Evolutionary conservation across 306 rosid genomes (phyloP).

Genomic region (Inga oerstediana): DNA sequence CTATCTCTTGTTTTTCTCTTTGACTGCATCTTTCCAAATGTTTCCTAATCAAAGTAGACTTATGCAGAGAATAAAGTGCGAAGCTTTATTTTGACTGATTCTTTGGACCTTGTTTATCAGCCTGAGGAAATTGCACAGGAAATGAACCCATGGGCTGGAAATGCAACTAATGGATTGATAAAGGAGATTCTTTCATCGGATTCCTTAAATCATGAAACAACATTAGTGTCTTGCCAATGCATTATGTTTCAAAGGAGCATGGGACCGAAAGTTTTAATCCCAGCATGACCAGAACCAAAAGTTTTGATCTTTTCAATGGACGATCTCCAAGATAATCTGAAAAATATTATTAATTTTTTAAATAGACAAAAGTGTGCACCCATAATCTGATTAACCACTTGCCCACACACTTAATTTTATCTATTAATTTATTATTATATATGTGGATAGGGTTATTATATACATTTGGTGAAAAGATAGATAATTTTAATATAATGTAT

Average conservation of each 20-base stretch:
- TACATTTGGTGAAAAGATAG: too few species aligned
- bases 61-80: not conserved
- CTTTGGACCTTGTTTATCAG: not conserved
- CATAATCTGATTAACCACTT: too few species aligned
- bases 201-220: not conserved
- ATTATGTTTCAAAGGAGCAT: constrained; percentile 37
- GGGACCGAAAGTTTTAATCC: constrained; percentile 11
- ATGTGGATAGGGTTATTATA: too few species aligned
- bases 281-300: not conserved
- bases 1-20: not conserved
- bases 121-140: not conserved
- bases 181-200: not conserved
- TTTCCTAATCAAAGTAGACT: not conserved
- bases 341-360: not conserved
- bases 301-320: constrained; percentile 31
- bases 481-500: too few species aligned
- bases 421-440: too few species aligned
- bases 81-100: not conserved
- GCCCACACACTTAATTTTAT: too few species aligned
- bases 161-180: not conserved
- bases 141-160: not conserved
- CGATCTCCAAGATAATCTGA: not conserved
- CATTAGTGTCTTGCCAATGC: constrained; percentile 31
- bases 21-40: not conserved
- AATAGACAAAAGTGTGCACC: not conserved